Evolutionary conservation across 2,329 filamentous ascomycete species (phyloP), one percentile per base, ranked within the genome.

Genomic region (Alternaria ventricosa): DNA sequence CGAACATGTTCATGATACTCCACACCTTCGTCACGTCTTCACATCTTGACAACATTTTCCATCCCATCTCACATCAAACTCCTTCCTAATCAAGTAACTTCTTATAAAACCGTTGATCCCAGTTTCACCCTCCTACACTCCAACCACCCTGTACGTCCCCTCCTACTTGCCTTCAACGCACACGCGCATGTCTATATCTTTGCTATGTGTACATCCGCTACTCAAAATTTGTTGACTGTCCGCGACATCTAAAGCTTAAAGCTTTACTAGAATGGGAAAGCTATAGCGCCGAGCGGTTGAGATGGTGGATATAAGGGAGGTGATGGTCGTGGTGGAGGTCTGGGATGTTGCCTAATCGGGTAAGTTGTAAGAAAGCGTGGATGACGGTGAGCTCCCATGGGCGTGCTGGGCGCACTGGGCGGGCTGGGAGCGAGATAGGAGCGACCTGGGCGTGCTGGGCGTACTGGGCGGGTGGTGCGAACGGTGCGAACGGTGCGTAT

Each of bases 231-330:
- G 18, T 18, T 18, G 9, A 18, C n/a, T 3, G 3, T 41, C 18
- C 9, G 2, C 15, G n/a, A 41, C 0, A 11, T 6, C n/a, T 2
- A 41, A 1, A 18, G n/a, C 5, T 2, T 3, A 2, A 5, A 41
- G n/a, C 9, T 11, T 2, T 11, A 6, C 3, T 6, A 4, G 5
- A 6, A 41, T 11, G 4, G n/a, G 1, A 11, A 18, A 18, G n/a
- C 1, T 41, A 18, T 41, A 41, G 36, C 9, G 36, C 5, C 9
- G 36, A 41, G 36, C 36, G 36, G 36, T 11, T 41, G 15, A 18
- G n/a, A 41, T 41, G 5, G 9, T 41, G 3, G 36, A 41, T 10
- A 41, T 2, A 11, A 11, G 36, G n/a, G 36, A 11, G 36, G 18
- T 41, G 12, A 12, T n/a, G 49, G 13, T 10, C 25, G 47, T 6